Base-by-base conservation (phyloP, 306 rosid genomes). In the Calophaca sinica region DNA sequence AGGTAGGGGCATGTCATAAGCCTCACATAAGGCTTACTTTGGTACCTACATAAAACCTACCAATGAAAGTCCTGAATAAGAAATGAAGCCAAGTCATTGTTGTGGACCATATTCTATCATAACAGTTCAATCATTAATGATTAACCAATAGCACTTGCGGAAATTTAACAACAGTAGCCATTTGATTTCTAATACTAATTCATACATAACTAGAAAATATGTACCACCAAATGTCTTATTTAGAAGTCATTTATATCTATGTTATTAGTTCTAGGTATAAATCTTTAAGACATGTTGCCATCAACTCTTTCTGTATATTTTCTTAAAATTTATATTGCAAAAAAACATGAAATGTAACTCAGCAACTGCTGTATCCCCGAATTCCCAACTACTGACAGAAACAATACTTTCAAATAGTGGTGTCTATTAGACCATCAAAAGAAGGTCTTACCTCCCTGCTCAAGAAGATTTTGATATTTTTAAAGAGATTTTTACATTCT, bases 381-480 rank as follows among this genome's bases (percentile, higher is more conserved):
- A 72, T 57, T 73, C 14, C 50, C 5, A 32, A 49, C 31, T 62
- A 49, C 42, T 14, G 33, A 3, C 8, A 31, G 4, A 52, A 31
- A 39, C 32, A 46, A 42, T 14, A 8, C 12, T 41, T 10, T 20
- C 6, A 72, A 63, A 44, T 5, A 63, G 44, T 44, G 12, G 9
- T 38, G 48, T 31, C 36, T 45, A 59, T 45, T 44, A 69, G 38
- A 32, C 33, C 3, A 11, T 59, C 53, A 31, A n/a, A 13, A 62
- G 12, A 64, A 49, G 10, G 38, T 62, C 90, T 69, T 75, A 92
- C 97, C 97, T 94, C 99, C 38, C 97, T 90, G 86, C 94, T 90
- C 84, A 92, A 72, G 87, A 90, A 94, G 86, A 92, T 87, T 62
- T 90, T 91, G 93, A 87, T 78, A 82, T 87, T 69, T 87, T 68